Evolutionary conservation across 306 rosid genomes (phyloP), one percentile per base, ranked within the genome.

Genomic region (Corylus avellana): DNA sequence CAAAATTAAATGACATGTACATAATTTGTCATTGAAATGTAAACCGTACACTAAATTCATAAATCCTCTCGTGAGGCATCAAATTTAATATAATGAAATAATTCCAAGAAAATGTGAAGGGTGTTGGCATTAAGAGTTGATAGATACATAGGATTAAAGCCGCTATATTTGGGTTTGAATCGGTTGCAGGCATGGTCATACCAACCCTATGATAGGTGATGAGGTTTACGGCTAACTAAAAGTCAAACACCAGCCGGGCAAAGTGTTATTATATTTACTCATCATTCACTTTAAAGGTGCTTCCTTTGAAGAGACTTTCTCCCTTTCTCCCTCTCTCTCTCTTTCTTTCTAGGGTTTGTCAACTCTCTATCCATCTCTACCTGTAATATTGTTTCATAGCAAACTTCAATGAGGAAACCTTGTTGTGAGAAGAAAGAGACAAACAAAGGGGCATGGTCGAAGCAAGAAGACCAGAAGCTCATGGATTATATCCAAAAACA

Each of bases 401-500:
- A 42, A 22, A 4, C 42, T 42, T 42, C 72, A 42, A 68, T 68
- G 72, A 68, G 72, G 51, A 68, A 42, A 39, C 51, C 80, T 69
- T 50, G 79, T 50, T 75, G 75, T 27, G 85, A 83, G 61, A 85
- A 85, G 74, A 49, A 56, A 27, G 85, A 71, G 50, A 81, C 63
- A 8, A 79, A 56, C 22, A 87, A 78, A 77, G 87, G 91, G 35
- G 85, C 82, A 0, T 85, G 91, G 91, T 80, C 91, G 4, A 81
- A 62, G 62, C 82, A 88, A 73, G 91, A 88, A 78, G 91, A 88
- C 74, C 86, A 85, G 81, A 85, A 83, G 35, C 91, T 88, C 27
- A 66, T 83, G 14, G 82, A 80, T 50, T 83, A 85, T 67, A 58
- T 88, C 61, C 80, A 74, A 12, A 78, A 59, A 54, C 84, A 85